Base-by-base conservation (phyloP, 495 filamentous ascomycete genomes). In the Aspergillus taichungensis region DNA sequence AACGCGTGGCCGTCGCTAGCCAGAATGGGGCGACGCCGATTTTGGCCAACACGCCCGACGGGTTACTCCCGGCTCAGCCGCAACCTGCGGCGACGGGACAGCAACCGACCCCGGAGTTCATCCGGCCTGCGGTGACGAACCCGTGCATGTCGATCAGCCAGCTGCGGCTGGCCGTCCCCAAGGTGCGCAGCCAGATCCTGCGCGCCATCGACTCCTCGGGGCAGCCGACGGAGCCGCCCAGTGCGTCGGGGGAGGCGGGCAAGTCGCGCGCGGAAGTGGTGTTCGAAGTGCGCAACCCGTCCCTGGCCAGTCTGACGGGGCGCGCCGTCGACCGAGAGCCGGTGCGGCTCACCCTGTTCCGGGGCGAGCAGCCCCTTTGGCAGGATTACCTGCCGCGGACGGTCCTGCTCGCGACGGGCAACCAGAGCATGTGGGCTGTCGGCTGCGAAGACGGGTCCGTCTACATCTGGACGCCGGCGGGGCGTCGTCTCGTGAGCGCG, bases 401-500 rank as follows among this genome's bases (percentile, higher is more conserved):
- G 28, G 85, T 91, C 9, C 74, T 97, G 8, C 78, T 95, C 5
- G 80, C 88, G 6, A 92, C 92, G 0, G 92, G 92, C 0, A 96
- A 90, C 57, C 78, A 82, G 46, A 78, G 80, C 47, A 89, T 96
- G 64, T 97, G 92, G 88, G 83, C 85, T 8, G 90, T 82, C 8
- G 88, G 84, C 11, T 95, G 88, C 49, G 92, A 99, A 62, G 92
- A 97, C 57, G 94, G 88, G 11, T 87, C 82, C n/a, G 51, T 99
- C 9, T 86, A 95, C 59, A 77, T 87, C 28, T 99, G 91, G 89
- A 91, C 89, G 1, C 91, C 92, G 3, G 89, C 89, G n/a, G 92
- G 92, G 5, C 78, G 94, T 43, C 76, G 92, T 32, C 69, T 94
- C 6, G 70, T 89, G 45, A 95, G 85, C 55, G 80, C 89, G 5